Evolutionary conservation across 495 filamentous ascomycete species (phyloP).

Genomic region (Talaromyces liani): DNA sequence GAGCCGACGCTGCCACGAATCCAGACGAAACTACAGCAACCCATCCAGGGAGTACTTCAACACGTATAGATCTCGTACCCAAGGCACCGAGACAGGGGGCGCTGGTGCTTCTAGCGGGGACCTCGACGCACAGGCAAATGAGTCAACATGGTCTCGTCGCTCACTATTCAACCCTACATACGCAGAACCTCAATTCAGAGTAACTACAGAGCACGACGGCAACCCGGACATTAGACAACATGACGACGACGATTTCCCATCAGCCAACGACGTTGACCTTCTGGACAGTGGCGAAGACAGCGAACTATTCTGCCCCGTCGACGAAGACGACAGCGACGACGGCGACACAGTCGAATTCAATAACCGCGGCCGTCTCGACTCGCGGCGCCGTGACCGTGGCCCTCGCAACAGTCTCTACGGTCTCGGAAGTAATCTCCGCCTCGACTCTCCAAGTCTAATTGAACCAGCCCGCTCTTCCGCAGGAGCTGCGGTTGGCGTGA

Average conservation of each 20-base stretch:
- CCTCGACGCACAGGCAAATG: constrained; percentile 1
- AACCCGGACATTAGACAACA: constrained; percentile 32
- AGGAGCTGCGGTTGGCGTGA: background rate
- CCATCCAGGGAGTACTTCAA: constrained; percentile 38
- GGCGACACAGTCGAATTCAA: constrained; percentile 17
- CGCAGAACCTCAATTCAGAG: constrained; percentile 32
- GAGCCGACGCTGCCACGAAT: constrained; percentile 18
- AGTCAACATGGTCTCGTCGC: background rate
- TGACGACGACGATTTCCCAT: constrained; percentile 16
- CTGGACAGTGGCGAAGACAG: constrained; percentile 22
- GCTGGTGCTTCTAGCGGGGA: constrained; percentile 13
- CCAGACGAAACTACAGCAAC: constrained; percentile 22
- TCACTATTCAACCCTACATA: constrained; percentile 11
- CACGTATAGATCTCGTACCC: constrained; percentile 28
- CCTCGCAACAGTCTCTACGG: constrained; percentile 15
- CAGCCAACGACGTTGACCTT: constrained; percentile 20
- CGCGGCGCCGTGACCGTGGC: constrained; percentile 18
- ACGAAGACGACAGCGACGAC: constrained; percentile 44
- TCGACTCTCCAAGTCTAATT: constrained; percentile 20
- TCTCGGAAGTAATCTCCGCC: constrained; percentile 18
- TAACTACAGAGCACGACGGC: constrained; percentile 45
- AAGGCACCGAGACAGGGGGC: constrained; percentile 20
- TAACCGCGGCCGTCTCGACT: constrained; percentile 22
- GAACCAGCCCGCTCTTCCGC: constrained; percentile 9
- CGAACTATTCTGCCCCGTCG: constrained; percentile 37